These are phyloP conservation scores for Silene vulgaris DNA, from an alignment of 179 eudicot genomes.

Conservation along the genomic window DNA sequence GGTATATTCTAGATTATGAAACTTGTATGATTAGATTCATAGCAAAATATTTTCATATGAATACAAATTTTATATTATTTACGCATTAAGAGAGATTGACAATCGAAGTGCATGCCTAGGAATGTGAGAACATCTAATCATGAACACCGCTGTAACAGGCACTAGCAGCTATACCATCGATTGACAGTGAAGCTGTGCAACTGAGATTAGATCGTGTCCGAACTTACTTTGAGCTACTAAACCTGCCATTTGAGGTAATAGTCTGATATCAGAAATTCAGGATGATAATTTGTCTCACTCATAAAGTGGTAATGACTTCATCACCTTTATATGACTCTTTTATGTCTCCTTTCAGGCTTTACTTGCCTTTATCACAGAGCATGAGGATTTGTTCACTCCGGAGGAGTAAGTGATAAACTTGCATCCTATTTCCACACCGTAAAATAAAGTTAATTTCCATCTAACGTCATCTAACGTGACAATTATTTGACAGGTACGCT, in stretches of 20 bases:
- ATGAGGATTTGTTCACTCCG: conserved; percentile 56
- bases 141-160: conserved; percentile 42
- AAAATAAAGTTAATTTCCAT: conserved; percentile 11
- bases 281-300: neutral
- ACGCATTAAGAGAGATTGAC: neutral
- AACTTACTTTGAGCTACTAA: conserved; percentile 85
- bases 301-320: neutral
- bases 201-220: conserved; percentile 77
- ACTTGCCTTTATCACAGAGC: conserved; percentile 86
- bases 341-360: conserved; percentile 54
- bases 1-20: neutral
- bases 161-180: conserved; percentile 76
- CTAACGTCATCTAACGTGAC: conserved; percentile 20
- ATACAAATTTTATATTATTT: no score
- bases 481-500: conserved; percentile 43
- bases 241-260: conserved; percentile 91
- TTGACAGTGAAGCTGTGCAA: conserved; percentile 75
- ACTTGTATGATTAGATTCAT: neutral
- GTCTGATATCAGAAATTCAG: neutral
- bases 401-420: conserved; percentile 57
- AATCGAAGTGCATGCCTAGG: neutral
- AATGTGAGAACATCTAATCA: neutral
- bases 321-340: conserved; percentile 11
- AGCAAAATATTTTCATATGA: neutral
- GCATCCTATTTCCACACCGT: conserved; percentile 9